phyloP scores from a whole-genome alignment of 352 stramenopile species.

The Pythium sukuiense region DNA sequence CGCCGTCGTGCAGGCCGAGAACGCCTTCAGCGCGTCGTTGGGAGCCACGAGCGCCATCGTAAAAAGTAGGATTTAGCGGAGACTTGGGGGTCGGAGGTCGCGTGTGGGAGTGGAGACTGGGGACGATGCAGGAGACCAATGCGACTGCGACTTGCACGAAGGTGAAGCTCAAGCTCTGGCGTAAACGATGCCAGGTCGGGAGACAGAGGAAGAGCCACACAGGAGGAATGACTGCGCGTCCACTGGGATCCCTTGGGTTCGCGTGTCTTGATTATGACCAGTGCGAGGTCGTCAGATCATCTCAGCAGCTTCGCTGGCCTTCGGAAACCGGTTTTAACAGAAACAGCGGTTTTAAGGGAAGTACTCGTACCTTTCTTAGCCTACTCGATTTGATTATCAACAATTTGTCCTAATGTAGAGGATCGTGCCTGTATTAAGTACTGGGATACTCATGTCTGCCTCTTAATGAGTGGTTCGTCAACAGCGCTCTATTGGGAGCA shows the following conservation, averaged over 20 bases:
- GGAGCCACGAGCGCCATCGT: slow-evolving; percentile 16
- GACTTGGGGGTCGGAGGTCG: background rate
- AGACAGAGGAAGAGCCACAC: background rate
- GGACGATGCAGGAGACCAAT: background rate
- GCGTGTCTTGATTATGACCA: background rate
- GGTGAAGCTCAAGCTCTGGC: background rate
- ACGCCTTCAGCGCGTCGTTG: slow-evolving; percentile 21
- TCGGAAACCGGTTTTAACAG: background rate
- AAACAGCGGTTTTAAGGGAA: too few relatives aligned
- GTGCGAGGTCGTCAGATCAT: background rate
- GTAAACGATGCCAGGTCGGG: background rate
- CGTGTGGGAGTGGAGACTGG: background rate
- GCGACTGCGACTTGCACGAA: background rate
- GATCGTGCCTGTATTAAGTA: too few relatives aligned
- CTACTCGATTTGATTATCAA: too few relatives aligned
- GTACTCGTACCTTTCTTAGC: too few relatives aligned
- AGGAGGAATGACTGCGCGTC: background rate
- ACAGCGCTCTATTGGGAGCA: background rate
- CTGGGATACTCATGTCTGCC: background rate
- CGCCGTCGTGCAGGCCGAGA: slow-evolving; percentile 17
- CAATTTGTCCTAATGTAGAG: too few relatives aligned
- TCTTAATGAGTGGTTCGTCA: background rate
- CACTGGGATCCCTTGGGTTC: background rate
- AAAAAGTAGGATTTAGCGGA: background rate
- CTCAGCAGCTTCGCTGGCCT: background rate